Base-by-base conservation (phyloP, 164 flowering plant species). In the Annona cherimola region DNA sequence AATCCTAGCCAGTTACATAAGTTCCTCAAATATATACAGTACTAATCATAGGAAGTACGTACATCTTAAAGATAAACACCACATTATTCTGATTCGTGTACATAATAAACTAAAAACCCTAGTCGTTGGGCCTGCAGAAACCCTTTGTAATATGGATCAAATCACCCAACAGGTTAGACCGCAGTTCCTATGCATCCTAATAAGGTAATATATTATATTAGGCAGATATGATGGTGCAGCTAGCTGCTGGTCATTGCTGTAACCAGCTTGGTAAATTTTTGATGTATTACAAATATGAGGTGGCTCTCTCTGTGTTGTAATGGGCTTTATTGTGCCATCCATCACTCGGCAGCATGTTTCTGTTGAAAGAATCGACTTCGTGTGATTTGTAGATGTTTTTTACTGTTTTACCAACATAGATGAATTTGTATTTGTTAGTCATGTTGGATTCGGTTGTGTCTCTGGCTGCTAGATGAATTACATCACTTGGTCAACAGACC, bases 61-160 rank as follows among this genome's bases (percentile, higher is more conserved):
- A 66, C 68, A 76, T 68, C 42, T 71, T 18, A 74, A 46, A 41
- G 61, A n/a, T 63, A 63, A 54, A 67, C 61, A 77, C 72, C 71
- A 5, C 45, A 50, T 79, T 14, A 71, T 83, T 61, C 73, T 68
- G 76, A 74, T 78, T 80, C 73, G 67, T 88, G 90, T 86, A 88
- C 84, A 85, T 86, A 84, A 86, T 84, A 84, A 84, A 75, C 82
- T 78, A 75, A 71, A 80, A 72, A 71, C 45, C 61, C 54, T 83
- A 76, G 79, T 42, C n/a, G 57, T 45, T 68, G 75, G 75, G 59
- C 20, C 43, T 42, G 67, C n/a, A 6, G 54, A 44, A 61, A 63
- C 55, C 40, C 18, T 42, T 44, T 67, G 61, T 64, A 65, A 40
- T 64, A 64, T 65, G 54, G 14, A 40, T 39, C 50, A 50, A 64